Conservation (phyloP, 2,329 filamentous ascomycete species). For the Camptophora hylomeconis region DNA sequence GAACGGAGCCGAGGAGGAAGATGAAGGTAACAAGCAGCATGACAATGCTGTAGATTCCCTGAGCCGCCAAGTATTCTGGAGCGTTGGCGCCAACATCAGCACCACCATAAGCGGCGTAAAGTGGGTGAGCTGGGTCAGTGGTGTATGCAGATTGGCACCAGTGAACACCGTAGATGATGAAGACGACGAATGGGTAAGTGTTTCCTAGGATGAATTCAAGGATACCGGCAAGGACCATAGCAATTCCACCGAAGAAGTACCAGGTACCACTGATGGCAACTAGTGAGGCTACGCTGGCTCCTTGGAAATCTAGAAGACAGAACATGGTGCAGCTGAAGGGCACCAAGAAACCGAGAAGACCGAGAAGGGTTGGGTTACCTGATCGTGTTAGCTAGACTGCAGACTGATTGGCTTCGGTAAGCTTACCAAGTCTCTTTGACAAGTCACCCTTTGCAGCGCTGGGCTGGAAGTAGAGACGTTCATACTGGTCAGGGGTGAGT, state of each 20-base stretch:
- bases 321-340: slow-evolving; percentile 4
- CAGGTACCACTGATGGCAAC: slow-evolving; percentile 26
- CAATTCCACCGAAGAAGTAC: slow-evolving; percentile 21
- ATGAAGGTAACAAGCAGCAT: slow-evolving; percentile 53
- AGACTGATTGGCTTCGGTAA: too few species aligned
- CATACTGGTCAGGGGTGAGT: slow-evolving; percentile 4
- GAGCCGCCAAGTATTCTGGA: slow-evolving; percentile 11
- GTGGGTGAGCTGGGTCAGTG: slow-evolving; percentile 20
- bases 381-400: too few species aligned
- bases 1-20: slow-evolving; percentile 56
- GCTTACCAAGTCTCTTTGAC: slow-evolving; percentile 2
- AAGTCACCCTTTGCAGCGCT: slow-evolving; percentile 4
- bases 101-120: slow-evolving; percentile 33
- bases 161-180: slow-evolving; percentile 33
- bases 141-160: slow-evolving; percentile 18
- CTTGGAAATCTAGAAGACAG: slow-evolving; percentile 1
- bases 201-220: slow-evolving; percentile 23
- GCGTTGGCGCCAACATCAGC: slow-evolving; percentile 12
- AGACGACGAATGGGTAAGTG: slow-evolving; percentile 46
- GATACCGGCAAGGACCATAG: slow-evolving; percentile 19
- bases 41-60: slow-evolving; percentile 48
- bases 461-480: slow-evolving; percentile 5
- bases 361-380: slow-evolving; percentile 1
- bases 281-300: slow-evolving; percentile 1
- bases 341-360: slow-evolving; percentile 4